Evolutionary conservation across 2,329 filamentous ascomycete species (phyloP).

Genomic region (Macrophomina tecta): DNA sequence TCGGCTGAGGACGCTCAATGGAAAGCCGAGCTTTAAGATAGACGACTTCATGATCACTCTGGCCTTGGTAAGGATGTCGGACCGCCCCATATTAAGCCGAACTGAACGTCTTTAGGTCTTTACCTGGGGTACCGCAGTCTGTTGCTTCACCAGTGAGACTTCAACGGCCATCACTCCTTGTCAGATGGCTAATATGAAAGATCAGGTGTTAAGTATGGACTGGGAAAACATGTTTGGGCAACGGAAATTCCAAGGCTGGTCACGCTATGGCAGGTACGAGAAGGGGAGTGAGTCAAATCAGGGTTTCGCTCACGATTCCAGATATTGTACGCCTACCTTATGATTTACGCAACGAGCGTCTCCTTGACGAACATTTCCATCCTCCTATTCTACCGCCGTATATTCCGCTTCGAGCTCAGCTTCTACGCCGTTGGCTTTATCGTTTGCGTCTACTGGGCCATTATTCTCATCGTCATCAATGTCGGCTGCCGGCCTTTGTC

Average conservation of each 20-base stretch:
- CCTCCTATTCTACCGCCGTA: constrained; percentile 60
- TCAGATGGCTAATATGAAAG: not conserved
- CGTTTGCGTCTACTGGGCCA: constrained; percentile 52
- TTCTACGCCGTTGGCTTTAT: constrained; percentile 52
- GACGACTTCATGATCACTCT: constrained; percentile 20
- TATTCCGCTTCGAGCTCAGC: constrained; percentile 57
- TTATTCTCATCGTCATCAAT: constrained; percentile 52
- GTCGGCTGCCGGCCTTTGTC: constrained; percentile 52
- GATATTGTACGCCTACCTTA: constrained; percentile 25
- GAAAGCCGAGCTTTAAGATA: not conserved
- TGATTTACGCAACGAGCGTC: constrained; percentile 61
- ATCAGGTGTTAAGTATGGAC: constrained; percentile 12
- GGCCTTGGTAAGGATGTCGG: constrained; percentile 11
- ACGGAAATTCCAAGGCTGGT: not conserved
- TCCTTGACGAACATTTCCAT: constrained; percentile 62
- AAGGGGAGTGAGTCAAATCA: not conserved
- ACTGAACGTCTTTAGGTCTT: constrained; percentile 8
- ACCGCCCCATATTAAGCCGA: not conserved
- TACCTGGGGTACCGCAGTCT: constrained; percentile 16
- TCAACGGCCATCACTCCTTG: not conserved
- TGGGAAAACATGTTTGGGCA: constrained; percentile 20
- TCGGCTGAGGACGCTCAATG: not conserved
- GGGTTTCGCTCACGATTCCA: not conserved
- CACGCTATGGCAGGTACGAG: constrained; percentile 21
- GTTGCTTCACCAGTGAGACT: constrained; percentile 18